Conservation (phyloP, 768 basidiomycete species). For the Holtermannia corniformis region DNA sequence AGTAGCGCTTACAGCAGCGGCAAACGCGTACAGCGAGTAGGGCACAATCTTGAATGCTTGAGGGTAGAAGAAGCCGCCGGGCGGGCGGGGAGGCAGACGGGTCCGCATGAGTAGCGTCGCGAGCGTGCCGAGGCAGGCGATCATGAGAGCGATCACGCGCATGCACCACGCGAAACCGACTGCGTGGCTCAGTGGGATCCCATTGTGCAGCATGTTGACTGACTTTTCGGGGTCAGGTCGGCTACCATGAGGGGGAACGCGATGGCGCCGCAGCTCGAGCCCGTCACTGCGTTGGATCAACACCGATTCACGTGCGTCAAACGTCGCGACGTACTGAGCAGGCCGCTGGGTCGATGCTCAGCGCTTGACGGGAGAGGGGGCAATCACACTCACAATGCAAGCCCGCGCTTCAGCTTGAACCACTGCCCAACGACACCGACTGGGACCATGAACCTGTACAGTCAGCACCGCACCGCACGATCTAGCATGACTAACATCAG, state of each 20-base stretch:
- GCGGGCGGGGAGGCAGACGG: conserved; percentile 22
- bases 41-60: not conserved
- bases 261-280: not conserved
- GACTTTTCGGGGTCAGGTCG: not conserved
- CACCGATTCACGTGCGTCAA: not conserved
- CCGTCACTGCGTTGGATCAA: not conserved
- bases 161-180: conserved; percentile 22
- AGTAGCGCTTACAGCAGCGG: conserved; percentile 10
- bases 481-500: conserved; percentile 13
- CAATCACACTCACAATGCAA: conserved; percentile 25
- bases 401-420: conserved; percentile 13
- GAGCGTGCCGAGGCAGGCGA: not conserved
- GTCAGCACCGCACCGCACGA: not conserved
- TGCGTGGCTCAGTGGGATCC: too few species aligned
- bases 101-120: conserved; percentile 16
- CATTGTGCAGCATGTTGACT: too few species aligned
- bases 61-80: conserved; percentile 16
- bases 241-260: not conserved
- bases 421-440: conserved; percentile 18
- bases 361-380: not conserved
- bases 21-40: conserved; percentile 1
- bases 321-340: not conserved
- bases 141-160: conserved; percentile 18
- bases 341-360: not conserved
- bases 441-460: conserved; percentile 15